Evolutionary conservation across 345 rosid species (phyloP), one percentile per base, ranked within the genome.

Genomic region (Xanthoceras sorbifolium): DNA sequence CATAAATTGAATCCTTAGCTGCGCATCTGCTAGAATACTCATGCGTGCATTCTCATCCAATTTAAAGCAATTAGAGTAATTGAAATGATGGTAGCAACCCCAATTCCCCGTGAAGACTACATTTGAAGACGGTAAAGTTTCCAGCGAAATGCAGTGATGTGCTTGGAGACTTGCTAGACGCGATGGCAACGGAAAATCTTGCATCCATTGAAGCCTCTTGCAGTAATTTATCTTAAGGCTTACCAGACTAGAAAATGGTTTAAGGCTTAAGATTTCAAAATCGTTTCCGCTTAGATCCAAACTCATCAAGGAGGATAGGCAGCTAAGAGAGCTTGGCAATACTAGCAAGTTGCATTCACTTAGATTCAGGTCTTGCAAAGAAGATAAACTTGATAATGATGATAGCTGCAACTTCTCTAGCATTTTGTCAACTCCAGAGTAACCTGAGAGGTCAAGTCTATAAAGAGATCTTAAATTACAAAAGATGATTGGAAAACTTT

Each of bases 221-320:
- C 62, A 50, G 31, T 50, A 29, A 5, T 44, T 50, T 18, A 52
- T 6, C 28, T 52, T 29, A 17, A 69, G 73, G 8, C 17, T 14
- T 18, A 31, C 17, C 1, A 71, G 64, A 31, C 11, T n/a, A 31
- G 64, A 54, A 71, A 71, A 32, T 1, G 46, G 28, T 31, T 32
- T 52, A 62, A 71, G 29, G 46, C 28, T 20, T 52, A 71, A 31
- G 74, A n/a, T 71, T n/a, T 18, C 48, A 54, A 71, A 71, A 54
- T 31, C 31, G 63, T 54, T 71, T 29, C 74, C 46, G 29, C 6
- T 54, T 34, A 52, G 42, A 54, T 44, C 12, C 44, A 66, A 67
- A 40, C 12, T 0, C 22, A 42, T 9, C 6, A 44, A 22, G 28
- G 70, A 36, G 20, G 70, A 38, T 66, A 66, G 38, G 70, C 31